Base-by-base conservation (phyloP, 495 filamentous ascomycete species). In the Parathielavia hyrcaniae region DNA sequence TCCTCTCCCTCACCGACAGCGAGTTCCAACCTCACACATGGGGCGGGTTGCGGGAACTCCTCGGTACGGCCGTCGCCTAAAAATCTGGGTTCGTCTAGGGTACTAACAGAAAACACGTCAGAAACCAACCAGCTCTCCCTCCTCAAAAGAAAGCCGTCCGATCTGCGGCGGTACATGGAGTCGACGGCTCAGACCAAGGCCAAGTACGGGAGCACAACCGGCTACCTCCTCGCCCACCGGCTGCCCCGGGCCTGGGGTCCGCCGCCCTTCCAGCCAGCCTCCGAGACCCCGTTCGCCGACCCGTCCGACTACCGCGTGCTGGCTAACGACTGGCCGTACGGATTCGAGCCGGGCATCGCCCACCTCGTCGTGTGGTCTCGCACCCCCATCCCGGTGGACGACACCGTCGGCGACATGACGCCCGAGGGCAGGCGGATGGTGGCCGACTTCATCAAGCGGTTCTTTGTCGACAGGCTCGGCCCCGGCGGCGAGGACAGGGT, bases 261-360 rank as follows among this genome's bases (percentile, higher is more conserved):
- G 20, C 76, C 79, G 14, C 73, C 75, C 36, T 86, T 85, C 68
- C 69, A 62, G 10, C 72, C 75, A 4, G 67, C 65, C 44, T 83
- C 80, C 16, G 61, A 72, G 34, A 73, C 70, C n/a, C 87, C 88
- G 38, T 91, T 92, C 67, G 77, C 77, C 41, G 77, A 90, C 61
- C 73, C 79, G 20, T 75, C 76, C 47, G 90, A 95, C 75, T 90
- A 82, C 71, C 83, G 79, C 61, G 85, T 95, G 57, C 74, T 95
- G 30, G 75, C 78, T 57, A 97, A 97, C 64, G 90, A 96, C 75
- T 97, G 91, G 91, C 90, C 90, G 1, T 96, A 97, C 68, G 91
- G 87, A 0, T 66, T 91, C 26, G 79, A 67, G 0, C 75, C 82
- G 7, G 86, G 83, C 35, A 87, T 96, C 64, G 74, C 73, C n/a